phyloP scores from a whole-genome alignment of 2,329 filamentous ascomycete genomes.

The Rutstroemia sp. region DNA sequence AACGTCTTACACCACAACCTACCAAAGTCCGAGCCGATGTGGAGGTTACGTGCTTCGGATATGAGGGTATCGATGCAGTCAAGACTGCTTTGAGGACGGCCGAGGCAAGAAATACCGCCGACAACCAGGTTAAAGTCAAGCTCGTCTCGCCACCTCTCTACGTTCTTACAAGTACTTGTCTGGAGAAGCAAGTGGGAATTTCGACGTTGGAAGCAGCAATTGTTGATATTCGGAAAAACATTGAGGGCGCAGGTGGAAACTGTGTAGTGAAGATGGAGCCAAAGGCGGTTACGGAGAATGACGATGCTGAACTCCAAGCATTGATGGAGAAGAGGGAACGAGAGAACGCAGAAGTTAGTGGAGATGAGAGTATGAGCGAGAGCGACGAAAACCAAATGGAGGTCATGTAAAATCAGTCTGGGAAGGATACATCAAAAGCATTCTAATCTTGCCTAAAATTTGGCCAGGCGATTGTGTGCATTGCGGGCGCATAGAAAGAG shows the following conservation, averaged over 20 bases:
- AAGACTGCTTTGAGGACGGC: constrained; percentile 87
- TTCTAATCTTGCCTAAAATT: constrained; percentile 5
- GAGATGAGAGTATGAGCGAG: constrained; percentile 92
- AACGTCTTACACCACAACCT: constrained; percentile 94
- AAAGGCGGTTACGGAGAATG: constrained; percentile 97
- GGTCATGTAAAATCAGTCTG: constrained; percentile 33
- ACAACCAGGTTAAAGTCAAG: constrained; percentile 95
- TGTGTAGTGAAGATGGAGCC: constrained; percentile 96
- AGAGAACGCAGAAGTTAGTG: constrained; percentile 96
- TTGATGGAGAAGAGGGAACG: constrained; percentile 99
- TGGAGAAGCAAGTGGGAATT: constrained; percentile 88
- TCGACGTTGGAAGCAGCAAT: constrained; percentile 82
- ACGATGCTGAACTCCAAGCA: constrained; percentile 92
- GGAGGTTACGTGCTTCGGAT: constrained; percentile 90
- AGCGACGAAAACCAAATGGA: constrained; percentile 79
- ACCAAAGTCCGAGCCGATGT: constrained; percentile 98
- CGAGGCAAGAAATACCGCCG: constrained; percentile 84
- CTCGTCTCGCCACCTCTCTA: constrained; percentile 97
- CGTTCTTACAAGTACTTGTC: constrained; percentile 88
- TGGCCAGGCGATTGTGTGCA: constrained; percentile 19
- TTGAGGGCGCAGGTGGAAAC: constrained; percentile 69
- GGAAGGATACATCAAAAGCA: constrained; percentile 18
- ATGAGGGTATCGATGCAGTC: constrained; percentile 97
- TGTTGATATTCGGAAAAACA: constrained; percentile 73
- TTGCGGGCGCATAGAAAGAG: constrained; percentile 26